Percentiles rank a stretch among this genome's conserved stretches.
phyloP scores from a whole-genome alignment of 148 eudicot genomes.

The Drosera capensis region DNA sequence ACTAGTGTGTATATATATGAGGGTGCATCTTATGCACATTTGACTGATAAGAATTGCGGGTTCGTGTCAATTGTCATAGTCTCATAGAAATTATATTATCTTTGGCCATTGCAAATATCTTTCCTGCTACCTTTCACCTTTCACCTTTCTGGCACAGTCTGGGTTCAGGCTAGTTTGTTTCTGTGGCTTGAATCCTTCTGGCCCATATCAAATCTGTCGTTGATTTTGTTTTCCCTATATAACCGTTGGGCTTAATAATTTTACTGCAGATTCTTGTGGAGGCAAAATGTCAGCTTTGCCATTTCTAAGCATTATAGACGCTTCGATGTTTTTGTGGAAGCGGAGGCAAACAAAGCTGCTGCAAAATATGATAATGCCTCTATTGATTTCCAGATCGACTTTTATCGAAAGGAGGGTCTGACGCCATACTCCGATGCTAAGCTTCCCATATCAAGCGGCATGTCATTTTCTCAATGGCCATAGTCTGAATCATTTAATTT shows the following conservation, averaged over 20 bases:
- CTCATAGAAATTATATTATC: no score
- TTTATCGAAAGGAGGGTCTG: constrained; percentile 70
- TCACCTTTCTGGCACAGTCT: no score
- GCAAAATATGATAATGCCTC: constrained; percentile 74
- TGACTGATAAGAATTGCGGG: no score
- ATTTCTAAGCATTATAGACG: constrained; percentile 88
- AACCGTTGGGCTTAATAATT: constrained; percentile 3
- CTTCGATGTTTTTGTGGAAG: constrained; percentile 89
- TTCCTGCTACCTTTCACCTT: no score
- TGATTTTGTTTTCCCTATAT: background rate
- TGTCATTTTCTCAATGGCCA: background rate
- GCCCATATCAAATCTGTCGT: background rate
- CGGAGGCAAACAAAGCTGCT: constrained; percentile 88
- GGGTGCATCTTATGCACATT: no score
- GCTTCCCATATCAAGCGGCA: constrained; percentile 92
- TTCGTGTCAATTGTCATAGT: no score
- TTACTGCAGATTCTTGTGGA: constrained; percentile 97
- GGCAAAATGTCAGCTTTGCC: constrained; percentile 88
- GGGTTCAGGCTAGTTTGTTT: no score
- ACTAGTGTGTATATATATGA: no score
- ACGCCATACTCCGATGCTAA: constrained; percentile 74
- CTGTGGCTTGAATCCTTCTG: background rate
- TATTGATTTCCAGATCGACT: constrained; percentile 64
- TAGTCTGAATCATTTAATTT: background rate
- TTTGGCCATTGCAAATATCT: no score